These are phyloP conservation scores for Neoarthrinium moseri DNA, from an alignment of 2,329 filamentous ascomycete species.

Conservation along the genomic window DNA sequence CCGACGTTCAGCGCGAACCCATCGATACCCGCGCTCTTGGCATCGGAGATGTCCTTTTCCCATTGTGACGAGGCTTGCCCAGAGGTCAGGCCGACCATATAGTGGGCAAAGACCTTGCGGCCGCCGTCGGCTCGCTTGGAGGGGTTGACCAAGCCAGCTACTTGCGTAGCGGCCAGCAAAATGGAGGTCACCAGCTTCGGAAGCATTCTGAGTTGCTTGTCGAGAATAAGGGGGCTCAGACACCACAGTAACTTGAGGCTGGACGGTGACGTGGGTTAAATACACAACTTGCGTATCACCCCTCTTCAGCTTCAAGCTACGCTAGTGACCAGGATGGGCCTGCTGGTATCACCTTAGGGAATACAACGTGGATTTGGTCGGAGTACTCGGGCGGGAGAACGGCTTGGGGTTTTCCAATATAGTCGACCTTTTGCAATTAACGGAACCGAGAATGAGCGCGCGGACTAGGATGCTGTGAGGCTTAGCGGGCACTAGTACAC, in stretches of 20 bases:
- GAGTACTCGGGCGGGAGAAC: no score
- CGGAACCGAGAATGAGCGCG: no score
- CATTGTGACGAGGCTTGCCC: constrained; percentile 10
- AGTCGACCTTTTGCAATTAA: no score
- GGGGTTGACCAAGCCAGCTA: neutral
- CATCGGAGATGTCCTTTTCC: constrained; percentile 28
- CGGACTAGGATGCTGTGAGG: no score
- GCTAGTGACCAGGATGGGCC: no score
- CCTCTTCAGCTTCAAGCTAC: no score
- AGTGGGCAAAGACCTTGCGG: constrained; percentile 15
- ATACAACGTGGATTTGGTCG: no score
- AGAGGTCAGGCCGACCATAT: constrained; percentile 13
- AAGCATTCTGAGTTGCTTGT: neutral
- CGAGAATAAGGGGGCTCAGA: neutral
- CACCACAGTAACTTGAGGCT: neutral
- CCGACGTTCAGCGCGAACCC: constrained; percentile 41
- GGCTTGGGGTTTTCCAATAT: no score
- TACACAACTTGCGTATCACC: no score
- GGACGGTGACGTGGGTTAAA: no score
- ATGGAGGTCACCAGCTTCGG: neutral
- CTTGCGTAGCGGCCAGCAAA: constrained; percentile 1
- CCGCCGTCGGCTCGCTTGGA: neutral
- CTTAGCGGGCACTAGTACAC: no score
- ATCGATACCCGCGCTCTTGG: constrained; percentile 35
- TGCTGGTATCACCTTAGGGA: no score